Conservation (phyloP, 148 eudicot species). For the Diospyros kaki region DNA sequence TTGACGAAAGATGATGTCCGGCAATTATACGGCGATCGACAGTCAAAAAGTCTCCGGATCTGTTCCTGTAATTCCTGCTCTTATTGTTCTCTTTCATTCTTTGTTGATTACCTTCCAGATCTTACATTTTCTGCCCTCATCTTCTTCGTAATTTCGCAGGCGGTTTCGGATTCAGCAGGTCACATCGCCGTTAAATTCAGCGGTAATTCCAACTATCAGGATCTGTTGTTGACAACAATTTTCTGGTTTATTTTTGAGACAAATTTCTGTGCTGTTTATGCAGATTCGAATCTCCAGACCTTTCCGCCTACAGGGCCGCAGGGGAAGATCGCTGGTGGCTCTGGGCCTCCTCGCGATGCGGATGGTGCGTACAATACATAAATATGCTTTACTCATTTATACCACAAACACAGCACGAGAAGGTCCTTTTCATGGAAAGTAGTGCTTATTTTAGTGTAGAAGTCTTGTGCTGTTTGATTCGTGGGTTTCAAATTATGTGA, state of each 20-base stretch:
- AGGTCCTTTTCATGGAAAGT: too few species aligned
- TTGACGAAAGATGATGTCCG: slow-evolving; percentile 46
- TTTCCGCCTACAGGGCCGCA: slow-evolving; percentile 78
- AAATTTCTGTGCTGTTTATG: slow-evolving; percentile 12
- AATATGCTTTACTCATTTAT: not conserved
- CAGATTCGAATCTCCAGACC: slow-evolving; percentile 81
- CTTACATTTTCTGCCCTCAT: not conserved
- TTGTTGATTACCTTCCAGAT: not conserved
- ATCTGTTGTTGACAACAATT: not conserved
- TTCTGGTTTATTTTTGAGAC: not conserved
- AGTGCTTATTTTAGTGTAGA: too few species aligned
- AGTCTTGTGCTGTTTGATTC: too few species aligned
- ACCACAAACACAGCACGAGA: too few species aligned
- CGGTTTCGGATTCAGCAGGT: slow-evolving; percentile 57
- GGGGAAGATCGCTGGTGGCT: slow-evolving; percentile 71
- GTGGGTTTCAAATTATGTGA: too few species aligned
- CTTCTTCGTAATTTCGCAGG: slow-evolving; percentile 33
- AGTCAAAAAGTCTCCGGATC: slow-evolving; percentile 52
- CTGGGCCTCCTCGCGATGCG: slow-evolving; percentile 83
- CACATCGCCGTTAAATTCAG: slow-evolving; percentile 43
- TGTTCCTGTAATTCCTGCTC: slow-evolving; percentile 36
- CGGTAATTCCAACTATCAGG: not conserved
- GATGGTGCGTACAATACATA: slow-evolving; percentile 42
- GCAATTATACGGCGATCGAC: slow-evolving; percentile 41
- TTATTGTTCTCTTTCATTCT: not conserved